A percentile compares a stretch with the other conserved stretches of the same genome.
phyloP scores from a whole-genome alignment of 805 yeast genomes.

The Candida cerambycidarum region DNA sequence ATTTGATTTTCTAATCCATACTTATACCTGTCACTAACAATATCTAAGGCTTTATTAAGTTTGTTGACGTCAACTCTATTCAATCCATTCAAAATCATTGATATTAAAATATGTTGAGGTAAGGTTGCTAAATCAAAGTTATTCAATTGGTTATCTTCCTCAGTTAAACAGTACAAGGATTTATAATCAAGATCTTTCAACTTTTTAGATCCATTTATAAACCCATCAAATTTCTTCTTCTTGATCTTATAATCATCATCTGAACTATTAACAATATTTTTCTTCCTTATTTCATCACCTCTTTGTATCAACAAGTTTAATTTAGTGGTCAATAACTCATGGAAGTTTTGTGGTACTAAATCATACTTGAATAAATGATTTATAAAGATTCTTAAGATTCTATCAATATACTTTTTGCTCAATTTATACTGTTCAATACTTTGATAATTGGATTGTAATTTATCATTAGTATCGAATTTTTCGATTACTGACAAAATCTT shows the following conservation, averaged over 20 bases:
- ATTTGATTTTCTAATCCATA: constrained; percentile 25
- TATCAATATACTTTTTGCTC: constrained; percentile 61
- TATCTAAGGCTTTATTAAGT: constrained; percentile 65
- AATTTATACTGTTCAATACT: constrained; percentile 50
- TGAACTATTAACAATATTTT: constrained; percentile 31
- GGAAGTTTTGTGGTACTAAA: constrained; percentile 35
- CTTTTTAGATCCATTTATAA: constrained; percentile 30
- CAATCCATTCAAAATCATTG: constrained; percentile 68
- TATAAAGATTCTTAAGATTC: constrained; percentile 48
- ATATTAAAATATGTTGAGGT: constrained; percentile 60
- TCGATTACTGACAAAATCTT: constrained; percentile 60
- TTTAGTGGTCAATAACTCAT: constrained; percentile 27
- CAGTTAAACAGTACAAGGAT: constrained; percentile 66
- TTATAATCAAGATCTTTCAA: constrained; percentile 47
- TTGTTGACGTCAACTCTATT: constrained; percentile 50
- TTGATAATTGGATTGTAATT: constrained; percentile 51
- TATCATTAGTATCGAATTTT: constrained; percentile 57
- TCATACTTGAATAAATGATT: constrained; percentile 37
- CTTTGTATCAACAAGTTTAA: constrained; percentile 29
- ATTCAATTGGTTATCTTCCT: constrained; percentile 56
- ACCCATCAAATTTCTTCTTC: constrained; percentile 45
- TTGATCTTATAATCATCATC: constrained; percentile 30
- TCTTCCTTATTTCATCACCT: constrained; percentile 43
- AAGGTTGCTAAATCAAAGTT: constrained; percentile 70
- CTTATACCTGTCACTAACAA: constrained; percentile 64